These are phyloP conservation scores for Xylaria polymorpha DNA, from an alignment of 2,329 filamentous ascomycete species.

Conservation along the genomic window DNA sequence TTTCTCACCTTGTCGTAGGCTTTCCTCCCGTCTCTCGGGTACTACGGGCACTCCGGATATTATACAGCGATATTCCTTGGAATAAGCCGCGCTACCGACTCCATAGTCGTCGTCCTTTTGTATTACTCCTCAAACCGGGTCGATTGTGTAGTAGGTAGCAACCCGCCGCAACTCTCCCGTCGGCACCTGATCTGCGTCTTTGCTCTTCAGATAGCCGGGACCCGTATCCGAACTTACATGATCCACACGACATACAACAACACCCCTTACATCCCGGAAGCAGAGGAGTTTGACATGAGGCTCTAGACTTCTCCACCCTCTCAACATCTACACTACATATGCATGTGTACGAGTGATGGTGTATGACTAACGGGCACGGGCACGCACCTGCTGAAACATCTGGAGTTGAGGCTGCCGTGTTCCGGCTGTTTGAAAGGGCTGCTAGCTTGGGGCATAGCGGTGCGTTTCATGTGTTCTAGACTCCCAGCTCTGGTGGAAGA, in stretches of 20 bases:
- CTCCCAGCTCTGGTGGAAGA: background rate
- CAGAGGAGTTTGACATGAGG: conserved; percentile 22
- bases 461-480: conserved; percentile 28
- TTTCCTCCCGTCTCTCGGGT: conserved; percentile 18
- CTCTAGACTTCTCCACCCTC: conserved; percentile 28
- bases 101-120: background rate
- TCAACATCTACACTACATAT: conserved; percentile 19
- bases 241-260: conserved; percentile 14
- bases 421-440: conserved; percentile 16
- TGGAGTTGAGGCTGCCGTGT: conserved; percentile 22
- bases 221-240: conserved; percentile 29
- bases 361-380: conserved; percentile 22
- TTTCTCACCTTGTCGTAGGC: background rate
- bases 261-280: conserved; percentile 22
- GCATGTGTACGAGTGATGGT: conserved; percentile 21
- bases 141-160: conserved; percentile 19
- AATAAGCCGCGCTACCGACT: conserved; percentile 16
- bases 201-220: conserved; percentile 15
- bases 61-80: conserved; percentile 1
- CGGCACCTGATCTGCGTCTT: conserved; percentile 10
- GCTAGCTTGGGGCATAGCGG: background rate
- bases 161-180: conserved; percentile 12
- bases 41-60: conserved; percentile 16
- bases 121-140: conserved; percentile 12
- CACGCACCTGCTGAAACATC: conserved; percentile 23